Percentiles rank a stretch among this genome's conserved stretches.
These are phyloP conservation scores for Aspergillus nanangensis DNA, from an alignment of 495 filamentous ascomycete species.

Conservation along the genomic window DNA sequence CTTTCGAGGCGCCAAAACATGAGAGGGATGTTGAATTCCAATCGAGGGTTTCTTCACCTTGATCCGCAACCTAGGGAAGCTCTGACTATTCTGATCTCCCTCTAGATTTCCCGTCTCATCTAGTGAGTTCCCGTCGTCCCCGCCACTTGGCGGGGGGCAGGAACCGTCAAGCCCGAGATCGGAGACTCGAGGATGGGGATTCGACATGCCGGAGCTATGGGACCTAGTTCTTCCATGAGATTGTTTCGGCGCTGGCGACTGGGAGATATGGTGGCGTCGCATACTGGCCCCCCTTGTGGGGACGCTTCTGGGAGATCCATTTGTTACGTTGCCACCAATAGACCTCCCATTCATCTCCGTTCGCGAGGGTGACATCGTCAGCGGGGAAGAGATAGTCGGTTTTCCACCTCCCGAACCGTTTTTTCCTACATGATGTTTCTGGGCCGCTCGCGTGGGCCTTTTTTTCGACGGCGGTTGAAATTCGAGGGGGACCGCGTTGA, in stretches of 20 bases:
- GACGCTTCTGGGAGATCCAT: conserved; percentile 29
- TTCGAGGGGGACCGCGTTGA: conserved; percentile 69
- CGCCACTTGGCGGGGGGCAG: not conserved
- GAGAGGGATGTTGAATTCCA: conserved; percentile 47
- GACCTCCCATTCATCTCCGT: conserved; percentile 28
- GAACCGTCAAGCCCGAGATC: conserved; percentile 19
- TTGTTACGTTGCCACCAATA: conserved; percentile 26
- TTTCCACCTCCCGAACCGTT: conserved; percentile 18
- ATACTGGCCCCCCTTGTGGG: conserved; percentile 18
- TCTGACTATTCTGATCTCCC: conserved; percentile 18
- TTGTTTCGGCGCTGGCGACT: conserved; percentile 27
- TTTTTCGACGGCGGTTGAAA: conserved; percentile 64
- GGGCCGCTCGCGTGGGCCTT: conserved; percentile 47
- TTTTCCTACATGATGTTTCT: conserved; percentile 24
- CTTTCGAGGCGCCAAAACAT: conserved; percentile 40
- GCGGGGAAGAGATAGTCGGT: conserved; percentile 28
- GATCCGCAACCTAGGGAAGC: conserved; percentile 44
- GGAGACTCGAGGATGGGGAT: conserved; percentile 13
- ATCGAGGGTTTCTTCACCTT: conserved; percentile 51
- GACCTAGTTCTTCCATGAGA: conserved; percentile 28
- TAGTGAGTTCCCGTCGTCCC: not conserved
- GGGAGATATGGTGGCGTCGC: conserved; percentile 23
- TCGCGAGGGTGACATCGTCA: conserved; percentile 29
- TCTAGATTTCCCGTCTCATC: conserved; percentile 12
- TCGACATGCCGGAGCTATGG: conserved; percentile 23